Percentiles rank a stretch among this genome's conserved stretches.
These are phyloP conservation scores for Chionographis japonica DNA, from an alignment of 106 monocot genomes.

Conservation along the genomic window DNA sequence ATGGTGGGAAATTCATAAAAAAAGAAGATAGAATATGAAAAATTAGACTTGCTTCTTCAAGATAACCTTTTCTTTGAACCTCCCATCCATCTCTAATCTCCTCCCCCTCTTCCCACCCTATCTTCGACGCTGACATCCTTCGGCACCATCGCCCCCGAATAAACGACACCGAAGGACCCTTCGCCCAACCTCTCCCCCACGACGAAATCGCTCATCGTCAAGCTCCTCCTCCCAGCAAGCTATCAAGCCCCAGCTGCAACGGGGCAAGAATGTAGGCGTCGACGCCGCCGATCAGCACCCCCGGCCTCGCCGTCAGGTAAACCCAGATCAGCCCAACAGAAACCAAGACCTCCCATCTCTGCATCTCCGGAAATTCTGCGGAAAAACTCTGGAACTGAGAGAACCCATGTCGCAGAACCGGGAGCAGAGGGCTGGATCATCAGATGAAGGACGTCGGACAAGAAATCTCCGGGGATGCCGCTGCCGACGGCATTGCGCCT, in stretches of 20 bases:
- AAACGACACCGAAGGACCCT: conserved; percentile 89
- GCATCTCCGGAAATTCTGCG: conserved; percentile 31
- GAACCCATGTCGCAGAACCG: conserved; percentile 18
- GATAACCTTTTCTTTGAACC: conserved; percentile 79
- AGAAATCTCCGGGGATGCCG: conserved; percentile 17
- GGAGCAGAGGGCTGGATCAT: conserved; percentile 29
- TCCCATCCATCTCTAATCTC: conserved; percentile 37
- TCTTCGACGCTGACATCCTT: conserved; percentile 47
- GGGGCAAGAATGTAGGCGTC: conserved; percentile 86
- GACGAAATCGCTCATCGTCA: conserved; percentile 78
- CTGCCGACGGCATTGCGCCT: conserved; percentile 31
- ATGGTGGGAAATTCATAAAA: too few relatives aligned
- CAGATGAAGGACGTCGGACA: conserved; percentile 17
- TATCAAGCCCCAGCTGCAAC: conserved; percentile 62
- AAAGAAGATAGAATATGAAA: not conserved
- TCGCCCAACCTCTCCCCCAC: conserved; percentile 82
- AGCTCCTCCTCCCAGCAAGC: conserved; percentile 61
- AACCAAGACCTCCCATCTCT: conserved; percentile 52
- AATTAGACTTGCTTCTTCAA: conserved; percentile 56
- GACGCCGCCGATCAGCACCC: conserved; percentile 79
- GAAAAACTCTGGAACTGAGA: conserved; percentile 26
- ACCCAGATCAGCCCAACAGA: conserved; percentile 44
- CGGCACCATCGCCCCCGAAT: conserved; percentile 69
- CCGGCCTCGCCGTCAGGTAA: conserved; percentile 88
- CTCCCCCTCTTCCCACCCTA: conserved; percentile 28